Conservation (phyloP, 2,329 filamentous ascomycete genomes). For the Trichoderma guizhouense region DNA sequence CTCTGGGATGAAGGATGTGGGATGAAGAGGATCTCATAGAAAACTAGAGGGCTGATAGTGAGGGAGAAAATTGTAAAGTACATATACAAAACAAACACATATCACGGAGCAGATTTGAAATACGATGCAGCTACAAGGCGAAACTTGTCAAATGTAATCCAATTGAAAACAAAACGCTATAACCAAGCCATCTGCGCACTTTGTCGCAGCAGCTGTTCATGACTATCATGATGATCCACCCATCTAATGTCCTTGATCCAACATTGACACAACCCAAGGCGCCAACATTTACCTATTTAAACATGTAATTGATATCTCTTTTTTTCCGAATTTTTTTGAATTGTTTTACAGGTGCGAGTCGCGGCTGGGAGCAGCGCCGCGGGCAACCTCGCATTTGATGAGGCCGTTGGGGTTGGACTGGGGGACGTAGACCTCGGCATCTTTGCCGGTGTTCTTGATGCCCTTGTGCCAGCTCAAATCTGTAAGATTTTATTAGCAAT, state of each 20-base stretch:
- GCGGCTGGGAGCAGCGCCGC: constrained; percentile 29
- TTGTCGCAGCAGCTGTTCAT: neutral
- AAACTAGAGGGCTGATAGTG: neutral
- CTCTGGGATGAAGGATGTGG: neutral
- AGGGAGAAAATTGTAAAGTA: neutral
- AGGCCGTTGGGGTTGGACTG: constrained; percentile 92
- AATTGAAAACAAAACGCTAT: neutral
- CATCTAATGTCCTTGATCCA: neutral
- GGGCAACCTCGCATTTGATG: constrained; percentile 86
- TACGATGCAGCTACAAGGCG: neutral
- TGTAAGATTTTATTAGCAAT: constrained; percentile 33
- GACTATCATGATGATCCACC: neutral
- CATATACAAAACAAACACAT: neutral
- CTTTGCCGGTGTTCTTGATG: constrained; percentile 88
- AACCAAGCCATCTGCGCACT: neutral
- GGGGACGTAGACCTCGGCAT: constrained; percentile 92
- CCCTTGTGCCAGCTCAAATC: constrained; percentile 97
- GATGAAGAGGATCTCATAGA: neutral
- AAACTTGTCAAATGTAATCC: neutral
- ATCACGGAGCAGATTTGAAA: neutral
- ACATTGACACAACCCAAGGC: neutral
- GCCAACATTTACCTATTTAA: neutral
- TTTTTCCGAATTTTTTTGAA: neutral
- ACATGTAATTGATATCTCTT: neutral
- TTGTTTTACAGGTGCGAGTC: neutral